Base-by-base conservation (phyloP, 805 yeast species). In the Wickerhamiella qilinensis region DNA sequence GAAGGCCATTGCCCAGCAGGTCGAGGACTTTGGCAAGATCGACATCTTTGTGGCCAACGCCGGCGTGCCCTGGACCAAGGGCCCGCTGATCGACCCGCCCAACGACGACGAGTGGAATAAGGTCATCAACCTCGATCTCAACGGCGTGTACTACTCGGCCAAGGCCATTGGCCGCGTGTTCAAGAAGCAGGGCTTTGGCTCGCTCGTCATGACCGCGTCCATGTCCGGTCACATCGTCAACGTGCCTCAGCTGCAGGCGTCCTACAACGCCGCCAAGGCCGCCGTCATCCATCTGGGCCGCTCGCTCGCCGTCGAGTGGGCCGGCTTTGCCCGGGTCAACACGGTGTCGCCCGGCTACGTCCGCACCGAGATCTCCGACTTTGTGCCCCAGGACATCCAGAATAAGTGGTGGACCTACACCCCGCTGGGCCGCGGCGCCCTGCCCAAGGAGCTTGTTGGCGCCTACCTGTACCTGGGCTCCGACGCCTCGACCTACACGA, bases 11-110 rank as follows among this genome's bases (percentile, higher is more conserved):
- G 52, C 52, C 25, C 66, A 65, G 55, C 73, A 75, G 43, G 71
- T 64, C 45, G 44, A 57, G 39, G 93, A 82, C 51, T 83, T 84
- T 55, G 91, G 91, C 41, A 73, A 73, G 45, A 75, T 84, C 47
- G 94, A 84, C 57, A 63, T 82, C 25, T 77, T 81, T 52, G 91
- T 84, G 31, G 93, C 93, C 48, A 84, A 84, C 56, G 94, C 94
- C 14, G 95, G 95, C 33, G 75, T 81, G 33, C 75, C 84, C n/a
- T 83, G 93, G 93, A 67, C 71, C 17, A 65, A 70, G 17, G 85
- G 84, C 17, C 68, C 69, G 18, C 53, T 73, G 39, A 55, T 71
- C 42, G 69, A 68, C 32, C 63, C 62, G 43, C 57, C 58, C 38
- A 70, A 70, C 38, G 67, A 67, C 47, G 67, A 67, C 46, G 74